phyloP scores from a whole-genome alignment of 2,329 filamentous ascomycete species.

The Xylariaceae sp. region DNA sequence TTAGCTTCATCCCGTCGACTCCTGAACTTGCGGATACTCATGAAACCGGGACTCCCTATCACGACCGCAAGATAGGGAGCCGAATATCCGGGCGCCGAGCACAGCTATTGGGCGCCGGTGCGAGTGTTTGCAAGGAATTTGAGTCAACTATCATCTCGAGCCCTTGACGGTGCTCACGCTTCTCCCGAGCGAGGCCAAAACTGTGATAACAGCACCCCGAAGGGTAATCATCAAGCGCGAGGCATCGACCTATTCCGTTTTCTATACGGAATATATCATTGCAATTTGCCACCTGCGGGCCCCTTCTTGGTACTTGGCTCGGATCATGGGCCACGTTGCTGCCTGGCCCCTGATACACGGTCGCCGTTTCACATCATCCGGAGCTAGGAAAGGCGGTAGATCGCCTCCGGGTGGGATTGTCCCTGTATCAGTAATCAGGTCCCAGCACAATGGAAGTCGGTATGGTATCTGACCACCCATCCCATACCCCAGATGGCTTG shows the following conservation, averaged over 20 bases:
- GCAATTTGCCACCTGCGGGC: neutral
- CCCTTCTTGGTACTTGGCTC: neutral
- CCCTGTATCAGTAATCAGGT: neutral
- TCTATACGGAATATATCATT: neutral
- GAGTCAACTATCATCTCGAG: neutral
- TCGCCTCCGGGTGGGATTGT: neutral
- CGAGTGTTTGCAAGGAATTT: neutral
- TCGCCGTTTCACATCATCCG: neutral
- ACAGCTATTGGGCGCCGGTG: neutral
- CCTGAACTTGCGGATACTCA: neutral
- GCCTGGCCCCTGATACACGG: neutral
- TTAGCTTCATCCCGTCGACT: neutral
- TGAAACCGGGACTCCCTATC: neutral
- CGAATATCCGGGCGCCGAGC: neutral
- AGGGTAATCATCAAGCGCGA: neutral
- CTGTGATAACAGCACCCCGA: conserved; percentile 3
- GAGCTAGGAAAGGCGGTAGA: neutral
- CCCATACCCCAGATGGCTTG: too few species aligned
- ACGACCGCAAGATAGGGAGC: neutral
- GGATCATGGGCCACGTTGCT: neutral
- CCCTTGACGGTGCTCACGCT: neutral
- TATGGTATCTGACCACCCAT: neutral
- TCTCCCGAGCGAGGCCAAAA: neutral
- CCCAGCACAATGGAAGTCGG: neutral
- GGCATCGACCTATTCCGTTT: neutral